A percentile compares a stretch with the other conserved stretches of the same genome.
Evolutionary conservation across 2,329 filamentous ascomycete species (phyloP).

Genomic region (Stagonosporopsis tanaceti): DNA sequence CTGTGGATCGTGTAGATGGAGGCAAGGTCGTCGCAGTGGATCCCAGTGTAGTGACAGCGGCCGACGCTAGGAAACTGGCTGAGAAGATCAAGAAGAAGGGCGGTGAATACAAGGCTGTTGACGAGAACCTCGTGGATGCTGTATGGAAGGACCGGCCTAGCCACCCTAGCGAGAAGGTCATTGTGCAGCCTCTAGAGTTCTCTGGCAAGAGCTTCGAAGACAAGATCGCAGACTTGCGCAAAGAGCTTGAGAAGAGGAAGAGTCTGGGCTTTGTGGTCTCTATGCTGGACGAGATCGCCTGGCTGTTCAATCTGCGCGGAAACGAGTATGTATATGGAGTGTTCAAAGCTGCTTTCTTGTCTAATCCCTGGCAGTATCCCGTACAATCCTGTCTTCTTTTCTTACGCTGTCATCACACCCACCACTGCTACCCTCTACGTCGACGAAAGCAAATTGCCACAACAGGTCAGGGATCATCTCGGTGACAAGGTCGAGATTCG

Average conservation of each 20-base stretch:
- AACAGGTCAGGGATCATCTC: conserved; percentile 74
- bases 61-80: conserved; percentile 75
- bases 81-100: conserved; percentile 89
- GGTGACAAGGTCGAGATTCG: conserved; percentile 74
- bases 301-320: conserved; percentile 97
- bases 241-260: conserved; percentile 90
- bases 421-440: conserved; percentile 81
- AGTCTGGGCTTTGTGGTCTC: conserved; percentile 87
- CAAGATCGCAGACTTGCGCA: conserved; percentile 87
- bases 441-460: conserved; percentile 77
- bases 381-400: conserved; percentile 98
- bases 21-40: conserved; percentile 93
- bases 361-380: conserved; percentile 68
- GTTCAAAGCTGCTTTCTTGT: not conserved
- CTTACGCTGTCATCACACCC: conserved; percentile 87
- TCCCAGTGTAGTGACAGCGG: conserved; percentile 81
- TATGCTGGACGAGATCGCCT: conserved; percentile 95
- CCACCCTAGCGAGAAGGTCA: conserved; percentile 78
- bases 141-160: conserved; percentile 84
- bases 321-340: conserved; percentile 67
- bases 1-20: conserved; percentile 81
- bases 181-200: conserved; percentile 74
- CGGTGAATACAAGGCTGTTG: conserved; percentile 77
- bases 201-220: conserved; percentile 82
- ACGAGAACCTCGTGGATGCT: conserved; percentile 85